Evolutionary conservation across 2,329 filamentous ascomycete genomes (phyloP).

Genomic region (Corinectria fuckeliana): DNA sequence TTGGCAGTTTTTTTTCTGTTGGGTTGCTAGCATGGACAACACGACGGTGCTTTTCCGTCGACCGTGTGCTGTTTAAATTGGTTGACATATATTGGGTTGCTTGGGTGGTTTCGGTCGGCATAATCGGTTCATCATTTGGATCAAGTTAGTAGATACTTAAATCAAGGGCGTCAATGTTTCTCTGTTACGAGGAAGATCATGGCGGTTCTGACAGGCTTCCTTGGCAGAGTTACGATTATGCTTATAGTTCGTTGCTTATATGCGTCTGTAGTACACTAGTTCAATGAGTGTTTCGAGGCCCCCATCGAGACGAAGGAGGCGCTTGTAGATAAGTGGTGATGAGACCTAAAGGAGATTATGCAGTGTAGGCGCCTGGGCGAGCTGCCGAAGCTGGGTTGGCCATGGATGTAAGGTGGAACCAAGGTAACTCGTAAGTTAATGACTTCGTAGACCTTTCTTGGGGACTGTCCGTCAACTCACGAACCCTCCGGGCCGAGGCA

Average conservation of each 20-base stretch:
- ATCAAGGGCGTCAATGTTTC: constrained; percentile 13
- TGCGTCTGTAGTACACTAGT: too few relatives aligned
- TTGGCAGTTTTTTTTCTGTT: constrained; percentile 28
- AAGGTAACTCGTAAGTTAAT: too few relatives aligned
- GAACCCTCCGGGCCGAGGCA: too few relatives aligned
- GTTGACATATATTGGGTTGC: constrained; percentile 18
- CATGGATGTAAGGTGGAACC: too few relatives aligned
- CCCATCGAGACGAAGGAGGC: too few relatives aligned
- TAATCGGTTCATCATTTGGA: constrained; percentile 6
- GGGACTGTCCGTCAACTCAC: too few relatives aligned
- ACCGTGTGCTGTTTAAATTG: constrained; percentile 19
- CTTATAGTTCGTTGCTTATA: not conserved
- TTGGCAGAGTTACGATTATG: not conserved
- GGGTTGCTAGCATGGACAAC: constrained; percentile 15
- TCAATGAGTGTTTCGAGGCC: too few relatives aligned
- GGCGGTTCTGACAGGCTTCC: not conserved
- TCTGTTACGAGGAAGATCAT: not conserved
- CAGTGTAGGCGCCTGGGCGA: too few relatives aligned
- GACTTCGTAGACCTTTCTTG: too few relatives aligned
- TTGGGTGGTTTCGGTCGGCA: not conserved
- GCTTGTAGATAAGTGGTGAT: too few relatives aligned
- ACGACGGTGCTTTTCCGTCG: constrained; percentile 13
- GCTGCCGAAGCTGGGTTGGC: too few relatives aligned
- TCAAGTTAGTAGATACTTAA: constrained; percentile 13
- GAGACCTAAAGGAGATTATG: too few relatives aligned